These are phyloP conservation scores for Auriculariales sp. DNA, from an alignment of 768 basidiomycete species.

Conservation along the genomic window DNA sequence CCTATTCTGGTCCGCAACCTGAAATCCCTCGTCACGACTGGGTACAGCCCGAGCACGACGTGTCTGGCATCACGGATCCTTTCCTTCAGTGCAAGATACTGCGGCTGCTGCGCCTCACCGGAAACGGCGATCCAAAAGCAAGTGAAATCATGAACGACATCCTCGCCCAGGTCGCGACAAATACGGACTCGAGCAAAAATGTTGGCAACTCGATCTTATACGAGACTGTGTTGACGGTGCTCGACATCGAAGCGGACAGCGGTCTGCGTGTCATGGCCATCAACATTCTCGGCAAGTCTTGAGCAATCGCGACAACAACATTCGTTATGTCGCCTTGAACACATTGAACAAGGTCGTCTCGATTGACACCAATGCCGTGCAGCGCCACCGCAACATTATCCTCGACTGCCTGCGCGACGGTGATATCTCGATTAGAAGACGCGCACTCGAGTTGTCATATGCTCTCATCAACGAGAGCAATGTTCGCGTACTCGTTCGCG, in stretches of 20 bases:
- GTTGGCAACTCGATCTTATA: slow-evolving; percentile 97
- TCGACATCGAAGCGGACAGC: slow-evolving; percentile 94
- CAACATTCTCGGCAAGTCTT: slow-evolving; percentile 95
- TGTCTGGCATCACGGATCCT: slow-evolving; percentile 97
- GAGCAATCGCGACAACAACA: slow-evolving; percentile 96
- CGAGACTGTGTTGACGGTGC: slow-evolving; percentile 88
- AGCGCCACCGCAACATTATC: slow-evolving; percentile 94
- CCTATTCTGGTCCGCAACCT: slow-evolving; percentile 88
- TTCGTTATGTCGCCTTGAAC: slow-evolving; percentile 94
- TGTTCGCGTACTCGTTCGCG: slow-evolving; percentile 81
- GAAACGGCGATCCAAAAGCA: slow-evolving; percentile 68
- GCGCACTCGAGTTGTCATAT: slow-evolving; percentile 93
- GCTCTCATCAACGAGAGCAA: slow-evolving; percentile 93
- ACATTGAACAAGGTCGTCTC: slow-evolving; percentile 96
- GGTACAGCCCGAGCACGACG: slow-evolving; percentile 96
- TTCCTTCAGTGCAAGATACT: slow-evolving; percentile 91
- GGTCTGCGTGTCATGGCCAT: slow-evolving; percentile 98
- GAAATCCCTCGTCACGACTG: slow-evolving; percentile 88
- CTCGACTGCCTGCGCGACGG: slow-evolving; percentile 99
- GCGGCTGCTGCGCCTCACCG: slow-evolving; percentile 76
- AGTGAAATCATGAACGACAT: slow-evolving; percentile 99
- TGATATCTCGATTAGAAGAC: slow-evolving; percentile 93
- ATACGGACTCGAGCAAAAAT: slow-evolving; percentile 94
- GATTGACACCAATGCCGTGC: slow-evolving; percentile 96
- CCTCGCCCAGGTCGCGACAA: slow-evolving; percentile 96